Evolutionary conservation across 73 alveolate species (phyloP), one percentile per base, ranked within the genome.

Genomic region (Diophrys sp.): DNA sequence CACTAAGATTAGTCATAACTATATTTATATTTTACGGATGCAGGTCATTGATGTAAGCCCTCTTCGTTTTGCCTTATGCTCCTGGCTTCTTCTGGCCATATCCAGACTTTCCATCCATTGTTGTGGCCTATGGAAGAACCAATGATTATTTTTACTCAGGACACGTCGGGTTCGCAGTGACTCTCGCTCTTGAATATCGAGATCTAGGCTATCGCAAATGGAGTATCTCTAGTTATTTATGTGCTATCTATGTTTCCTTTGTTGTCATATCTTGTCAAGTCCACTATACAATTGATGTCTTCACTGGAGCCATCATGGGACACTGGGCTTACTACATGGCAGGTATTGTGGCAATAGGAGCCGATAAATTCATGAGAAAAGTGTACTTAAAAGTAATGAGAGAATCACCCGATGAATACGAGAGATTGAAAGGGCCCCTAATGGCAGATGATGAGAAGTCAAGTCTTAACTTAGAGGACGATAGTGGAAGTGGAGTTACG

Each of bases 91-190:
- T 57, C 79, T 82, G 82, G 80, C 84, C 73, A 56, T 27, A 57
- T 53, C 90, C 90, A 23, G 78, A 78, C 28, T 82, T 82, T 70
- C 90, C 90, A 1, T 68, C 78, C 56, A 30, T 74, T 30, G 75
- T 82, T 1, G 71, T 68, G 28, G 73, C 81, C 0, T 82, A 82
- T 62, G 90, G 90, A 54, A 55, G 73, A 26, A 74, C 62, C 31
- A 54, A 78, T 0, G 90, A 82, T 74, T 82, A 71, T 76, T 82
- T 82, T 62, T 82, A 82, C 57, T 82, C 90, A 30, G 90, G 90
- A 14, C 90, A 82, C 31, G 84, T 82, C 28, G 90, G 90, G 27
- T 82, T 82, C 72, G 32, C 82, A 44, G 55, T 67, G 14, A 31
- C 67, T 26, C 27, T 71, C 69, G 71, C 90, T 31, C 23, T 77